Evolutionary conservation across 495 filamentous ascomycete genomes (phyloP).

Genomic region (Trichoderma parareesei): DNA sequence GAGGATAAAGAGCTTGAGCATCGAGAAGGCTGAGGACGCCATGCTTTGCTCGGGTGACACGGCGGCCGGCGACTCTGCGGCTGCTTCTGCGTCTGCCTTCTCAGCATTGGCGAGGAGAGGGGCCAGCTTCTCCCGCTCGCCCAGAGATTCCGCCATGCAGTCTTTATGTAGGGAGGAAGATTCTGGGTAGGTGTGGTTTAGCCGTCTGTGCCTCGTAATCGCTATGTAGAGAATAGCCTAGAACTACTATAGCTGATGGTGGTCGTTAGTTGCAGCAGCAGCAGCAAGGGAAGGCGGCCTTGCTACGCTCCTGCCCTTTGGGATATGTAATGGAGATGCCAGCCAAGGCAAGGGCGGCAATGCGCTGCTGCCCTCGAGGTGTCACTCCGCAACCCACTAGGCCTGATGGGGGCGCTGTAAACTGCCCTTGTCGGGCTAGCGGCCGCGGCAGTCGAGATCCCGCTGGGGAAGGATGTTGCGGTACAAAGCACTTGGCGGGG

Average conservation of each 20-base stretch:
- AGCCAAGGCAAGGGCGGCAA: not conserved
- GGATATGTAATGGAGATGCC: constrained; percentile 1
- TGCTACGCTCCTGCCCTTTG: not conserved
- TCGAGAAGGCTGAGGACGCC: not conserved
- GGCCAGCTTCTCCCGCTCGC: constrained; percentile 2
- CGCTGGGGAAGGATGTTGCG: not conserved
- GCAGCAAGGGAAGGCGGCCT: constrained; percentile 3
- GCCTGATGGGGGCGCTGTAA: not conserved
- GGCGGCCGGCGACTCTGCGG: not conserved
- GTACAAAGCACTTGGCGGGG: not conserved
- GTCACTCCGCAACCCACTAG: not conserved
- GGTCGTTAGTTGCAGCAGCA: too few species aligned
- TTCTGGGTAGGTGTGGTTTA: not conserved
- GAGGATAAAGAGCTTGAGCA: not conserved
- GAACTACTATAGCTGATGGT: too few species aligned
- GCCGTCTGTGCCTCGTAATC: too few species aligned
- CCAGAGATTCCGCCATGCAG: constrained; percentile 4
- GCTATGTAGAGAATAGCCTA: too few species aligned
- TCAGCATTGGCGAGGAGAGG: not conserved
- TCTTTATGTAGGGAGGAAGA: not conserved
- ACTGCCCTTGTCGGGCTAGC: constrained; percentile 2
- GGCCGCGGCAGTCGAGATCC: not conserved
- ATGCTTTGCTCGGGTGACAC: not conserved
- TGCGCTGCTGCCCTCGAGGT: not conserved
- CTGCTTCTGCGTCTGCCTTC: not conserved